Base-by-base conservation (phyloP, 2,329 filamentous ascomycete species). In the Pezicula neosporulosa region DNA sequence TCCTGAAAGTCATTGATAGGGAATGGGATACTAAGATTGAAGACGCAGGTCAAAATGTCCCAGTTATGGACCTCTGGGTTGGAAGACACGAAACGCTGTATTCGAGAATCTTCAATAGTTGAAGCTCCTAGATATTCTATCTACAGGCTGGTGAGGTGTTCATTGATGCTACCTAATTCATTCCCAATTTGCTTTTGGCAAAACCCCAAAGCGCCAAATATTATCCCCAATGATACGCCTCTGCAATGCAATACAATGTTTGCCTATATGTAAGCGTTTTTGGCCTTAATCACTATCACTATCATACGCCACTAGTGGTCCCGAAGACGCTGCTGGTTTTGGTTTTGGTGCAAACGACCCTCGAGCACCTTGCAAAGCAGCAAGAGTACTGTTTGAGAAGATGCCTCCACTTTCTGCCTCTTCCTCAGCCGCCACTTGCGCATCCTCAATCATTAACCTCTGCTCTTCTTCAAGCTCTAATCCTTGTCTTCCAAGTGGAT, bases 91-190 rank as follows among this genome's bases (percentile, higher is more conserved):
- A 94, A 75, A 73, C 90, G 65, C 68, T 94, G 57, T 94, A 94
- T 68, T 92, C 88, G 52, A 82, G 89, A 60, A 93, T 94, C 49
- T 94, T 94, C 65, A 94, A 94, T 70, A 92, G 88, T 61, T 93
- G 63, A 64, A 44, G 15, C 12, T 44, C 30, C 4, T 7, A 10
- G 30, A 33, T 10, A 10, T 33, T 33, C 30, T 33, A 33, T 33
- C 12, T 33, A 13, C 30, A 33, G 30, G 24, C 24, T 24, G 24
- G 24, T 24, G 24, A 24, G 24, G 30, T 4, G 30, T 9, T 33
- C 12, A 10, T 13, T 33, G 30, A 33, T 33, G 30, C 30, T 33
- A 7, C 30, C 30, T 10, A 33, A 10, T 33, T 33, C 12, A 33
- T 13, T 33, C 30, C 10, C 30, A 33, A 13, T 33, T 10, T 33